Conservation (phyloP, 2,329 filamentous ascomycete genomes). For the Trichophyton rubrum region DNA sequence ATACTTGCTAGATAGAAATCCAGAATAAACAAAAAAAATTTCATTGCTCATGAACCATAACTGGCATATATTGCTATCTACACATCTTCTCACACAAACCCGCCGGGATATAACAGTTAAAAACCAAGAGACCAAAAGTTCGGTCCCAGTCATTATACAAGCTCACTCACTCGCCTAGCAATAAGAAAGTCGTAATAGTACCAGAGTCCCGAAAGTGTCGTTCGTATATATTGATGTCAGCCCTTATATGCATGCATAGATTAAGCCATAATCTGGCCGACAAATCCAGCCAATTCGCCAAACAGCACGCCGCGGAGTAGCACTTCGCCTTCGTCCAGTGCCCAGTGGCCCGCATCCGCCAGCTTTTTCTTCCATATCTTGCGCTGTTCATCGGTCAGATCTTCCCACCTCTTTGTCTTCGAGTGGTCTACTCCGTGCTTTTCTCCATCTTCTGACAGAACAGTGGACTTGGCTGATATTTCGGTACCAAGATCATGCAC, state of each 20-base stretch:
- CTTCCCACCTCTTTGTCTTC: conserved; percentile 48
- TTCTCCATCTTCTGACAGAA: background rate
- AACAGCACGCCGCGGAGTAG: conserved; percentile 70
- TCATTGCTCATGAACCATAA: conserved; percentile 2
- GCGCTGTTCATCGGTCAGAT: conserved; percentile 51
- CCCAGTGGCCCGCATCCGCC: conserved; percentile 62
- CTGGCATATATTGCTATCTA: background rate
- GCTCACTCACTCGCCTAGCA: background rate
- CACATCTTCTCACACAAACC: background rate
- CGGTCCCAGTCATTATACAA: background rate
- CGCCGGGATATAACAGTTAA: background rate
- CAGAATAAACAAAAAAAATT: background rate
- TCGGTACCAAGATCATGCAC: conserved; percentile 10
- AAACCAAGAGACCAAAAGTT: background rate
- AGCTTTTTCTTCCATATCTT: conserved; percentile 58
- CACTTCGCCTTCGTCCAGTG: conserved; percentile 56
- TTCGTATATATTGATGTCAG: background rate
- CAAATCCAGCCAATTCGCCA: conserved; percentile 47
- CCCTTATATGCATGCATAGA: background rate
- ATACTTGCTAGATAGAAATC: background rate
- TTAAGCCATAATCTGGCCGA: conserved; percentile 3
- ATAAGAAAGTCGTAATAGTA: background rate
- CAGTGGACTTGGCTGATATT: background rate
- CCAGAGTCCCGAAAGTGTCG: background rate
- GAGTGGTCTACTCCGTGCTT: background rate